Conservation (phyloP, 352 stramenopile genomes). For the Globisporangium cylindrosporum region DNA sequence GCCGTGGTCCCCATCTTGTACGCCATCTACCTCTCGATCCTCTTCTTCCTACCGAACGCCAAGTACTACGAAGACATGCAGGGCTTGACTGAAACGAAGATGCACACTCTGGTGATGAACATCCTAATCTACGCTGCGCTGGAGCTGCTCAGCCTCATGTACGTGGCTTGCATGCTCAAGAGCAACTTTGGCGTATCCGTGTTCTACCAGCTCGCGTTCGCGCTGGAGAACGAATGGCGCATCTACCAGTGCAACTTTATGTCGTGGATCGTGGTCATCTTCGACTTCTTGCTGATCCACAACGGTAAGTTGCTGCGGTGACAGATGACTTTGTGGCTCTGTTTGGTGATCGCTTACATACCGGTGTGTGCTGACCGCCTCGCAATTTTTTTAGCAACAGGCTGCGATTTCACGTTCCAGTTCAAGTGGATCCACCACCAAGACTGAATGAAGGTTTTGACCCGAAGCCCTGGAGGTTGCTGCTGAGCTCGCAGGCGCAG, state of each 20-base stretch:
- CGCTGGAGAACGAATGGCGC: constrained; percentile 24
- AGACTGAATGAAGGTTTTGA: neutral
- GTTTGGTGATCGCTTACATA: no score
- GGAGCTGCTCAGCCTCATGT: constrained; percentile 23
- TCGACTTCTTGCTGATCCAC: constrained; percentile 29
- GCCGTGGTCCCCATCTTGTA: constrained; percentile 27
- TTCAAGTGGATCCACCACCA: neutral
- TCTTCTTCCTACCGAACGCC: constrained; percentile 27
- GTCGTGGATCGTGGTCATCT: constrained; percentile 24
- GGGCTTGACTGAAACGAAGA: constrained; percentile 5
- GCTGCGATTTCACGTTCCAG: constrained; percentile 1
- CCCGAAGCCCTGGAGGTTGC: no score
- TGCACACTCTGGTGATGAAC: constrained; percentile 10
- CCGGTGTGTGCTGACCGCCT: no score
- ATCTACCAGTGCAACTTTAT: constrained; percentile 30
- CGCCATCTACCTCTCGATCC: constrained; percentile 24
- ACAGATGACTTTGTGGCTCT: no score
- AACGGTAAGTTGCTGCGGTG: constrained; percentile 1
- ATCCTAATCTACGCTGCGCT: constrained; percentile 20
- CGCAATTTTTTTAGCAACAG: neutral
- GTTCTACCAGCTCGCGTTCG: constrained; percentile 31
- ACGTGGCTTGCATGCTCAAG: constrained; percentile 18
- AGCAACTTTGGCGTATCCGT: constrained; percentile 22
- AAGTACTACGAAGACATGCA: constrained; percentile 27
- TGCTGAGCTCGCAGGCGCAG: no score